Percentiles rank a stretch among this genome's conserved stretches.
These are phyloP conservation scores for Rhynchospora pubera DNA, from an alignment of 176 grass and related monocot genomes.

Conservation along the genomic window DNA sequence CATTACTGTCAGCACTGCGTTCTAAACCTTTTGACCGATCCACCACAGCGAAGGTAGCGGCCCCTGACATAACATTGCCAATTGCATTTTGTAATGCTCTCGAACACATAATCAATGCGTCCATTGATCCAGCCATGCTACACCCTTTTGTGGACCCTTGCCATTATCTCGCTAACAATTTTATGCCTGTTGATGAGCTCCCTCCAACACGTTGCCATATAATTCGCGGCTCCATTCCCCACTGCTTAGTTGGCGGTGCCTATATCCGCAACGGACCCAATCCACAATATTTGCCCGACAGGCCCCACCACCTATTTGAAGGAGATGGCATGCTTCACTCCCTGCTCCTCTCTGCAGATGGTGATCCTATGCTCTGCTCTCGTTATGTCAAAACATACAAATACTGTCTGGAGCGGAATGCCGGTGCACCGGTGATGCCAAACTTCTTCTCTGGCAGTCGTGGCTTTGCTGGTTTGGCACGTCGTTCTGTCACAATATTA, in stretches of 20 bases:
- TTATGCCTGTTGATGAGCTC: constrained; percentile 31
- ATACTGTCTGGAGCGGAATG: constrained; percentile 60
- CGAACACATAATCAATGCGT: constrained; percentile 61
- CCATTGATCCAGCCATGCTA: constrained; percentile 45
- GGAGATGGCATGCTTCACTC: constrained; percentile 95
- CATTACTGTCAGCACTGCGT: too few relatives aligned
- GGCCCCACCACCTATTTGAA: constrained; percentile 75
- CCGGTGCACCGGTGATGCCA: constrained; percentile 53
- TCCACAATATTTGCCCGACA: constrained; percentile 68
- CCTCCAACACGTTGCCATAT: constrained; percentile 54
- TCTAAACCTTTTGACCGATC: too few relatives aligned
- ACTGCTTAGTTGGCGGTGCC: constrained; percentile 67
- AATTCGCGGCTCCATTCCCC: constrained; percentile 52
- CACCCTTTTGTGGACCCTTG: constrained; percentile 50
- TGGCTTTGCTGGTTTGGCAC: constrained; percentile 51
- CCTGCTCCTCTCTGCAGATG: constrained; percentile 38
- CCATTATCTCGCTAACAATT: constrained; percentile 42
- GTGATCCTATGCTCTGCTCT: constrained; percentile 53
- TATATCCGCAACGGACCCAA: constrained; percentile 96
- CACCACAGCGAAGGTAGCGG: too few relatives aligned
- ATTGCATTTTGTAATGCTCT: constrained; percentile 61
- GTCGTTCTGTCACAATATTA: constrained; percentile 48
- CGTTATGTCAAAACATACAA: constrained; percentile 83
- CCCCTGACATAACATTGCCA: constrained; percentile 7
- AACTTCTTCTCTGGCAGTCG: constrained; percentile 66